phyloP scores from a whole-genome alignment of 1,139 yeast species.

The Protomyces lactucae-debilis region DNA sequence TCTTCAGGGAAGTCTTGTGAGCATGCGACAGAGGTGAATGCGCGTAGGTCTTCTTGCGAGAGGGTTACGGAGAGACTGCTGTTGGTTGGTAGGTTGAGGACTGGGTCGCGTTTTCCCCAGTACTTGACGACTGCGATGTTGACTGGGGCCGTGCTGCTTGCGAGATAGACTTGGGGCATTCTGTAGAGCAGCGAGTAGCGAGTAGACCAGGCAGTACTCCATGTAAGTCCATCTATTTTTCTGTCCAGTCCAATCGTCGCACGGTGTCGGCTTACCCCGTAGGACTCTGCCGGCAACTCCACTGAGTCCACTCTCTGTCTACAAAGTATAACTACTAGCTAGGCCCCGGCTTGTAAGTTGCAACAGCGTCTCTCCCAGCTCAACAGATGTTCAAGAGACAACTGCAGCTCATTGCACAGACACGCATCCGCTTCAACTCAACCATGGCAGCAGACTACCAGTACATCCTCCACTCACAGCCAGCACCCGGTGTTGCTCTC shows the following conservation, averaged over 20 bases:
- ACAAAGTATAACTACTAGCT: too few relatives aligned
- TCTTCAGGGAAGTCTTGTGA: slow-evolving; percentile 56
- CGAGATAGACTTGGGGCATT: slow-evolving; percentile 46
- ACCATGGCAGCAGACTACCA: slow-evolving; percentile 3
- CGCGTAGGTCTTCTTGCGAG: slow-evolving; percentile 81
- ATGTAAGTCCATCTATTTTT: too few relatives aligned
- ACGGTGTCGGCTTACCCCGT: too few relatives aligned
- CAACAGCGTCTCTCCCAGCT: too few relatives aligned
- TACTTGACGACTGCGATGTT: slow-evolving; percentile 94
- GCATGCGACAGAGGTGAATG: slow-evolving; percentile 83
- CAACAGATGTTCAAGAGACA: slow-evolving; percentile 2
- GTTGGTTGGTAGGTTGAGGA: slow-evolving; percentile 86
- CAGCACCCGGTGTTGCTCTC: slow-evolving; percentile 39
- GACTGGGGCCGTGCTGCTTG: slow-evolving; percentile 93
- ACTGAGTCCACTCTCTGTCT: too few relatives aligned
- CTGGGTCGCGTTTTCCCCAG: slow-evolving; percentile 95
- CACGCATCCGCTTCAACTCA: slow-evolving; percentile 2
- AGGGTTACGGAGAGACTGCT: slow-evolving; percentile 91
- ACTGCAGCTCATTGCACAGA: neutral
- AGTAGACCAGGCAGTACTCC: neutral
- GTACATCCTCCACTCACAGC: slow-evolving; percentile 9
- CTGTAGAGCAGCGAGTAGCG: neutral
- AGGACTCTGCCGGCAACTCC: too few relatives aligned
- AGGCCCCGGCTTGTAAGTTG: too few relatives aligned
- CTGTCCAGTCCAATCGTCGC: too few relatives aligned